Conservation (phyloP, 495 filamentous ascomycete species). For the Penicillium waksmanii region DNA sequence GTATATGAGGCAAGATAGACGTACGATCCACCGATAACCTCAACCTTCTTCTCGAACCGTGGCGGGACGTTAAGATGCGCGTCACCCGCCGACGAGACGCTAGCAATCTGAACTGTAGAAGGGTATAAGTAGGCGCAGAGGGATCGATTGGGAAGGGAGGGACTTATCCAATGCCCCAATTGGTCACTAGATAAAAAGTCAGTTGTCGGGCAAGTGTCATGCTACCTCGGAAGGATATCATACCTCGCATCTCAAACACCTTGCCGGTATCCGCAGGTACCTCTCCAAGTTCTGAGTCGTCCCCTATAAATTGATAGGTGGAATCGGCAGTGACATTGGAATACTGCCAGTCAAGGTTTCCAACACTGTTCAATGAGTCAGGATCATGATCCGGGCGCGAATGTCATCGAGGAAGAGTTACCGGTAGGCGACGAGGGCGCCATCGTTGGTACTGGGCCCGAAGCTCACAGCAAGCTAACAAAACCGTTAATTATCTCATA, state of each 20-base stretch:
- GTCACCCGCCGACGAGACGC: slow-evolving; percentile 54
- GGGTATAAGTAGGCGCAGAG: slow-evolving; percentile 9
- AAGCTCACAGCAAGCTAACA: slow-evolving; percentile 60
- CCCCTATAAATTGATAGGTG: slow-evolving; percentile 62
- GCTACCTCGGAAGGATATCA: not conserved
- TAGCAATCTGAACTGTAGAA: slow-evolving; percentile 56
- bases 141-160: not conserved
- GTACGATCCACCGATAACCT: slow-evolving; percentile 67
- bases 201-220: not conserved
- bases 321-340: slow-evolving; percentile 65
- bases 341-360: slow-evolving; percentile 67
- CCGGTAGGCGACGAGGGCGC: slow-evolving; percentile 61
- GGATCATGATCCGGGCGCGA: not conserved
- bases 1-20: slow-evolving; percentile 6
- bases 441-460: slow-evolving; percentile 57
- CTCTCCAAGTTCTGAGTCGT: slow-evolving; percentile 24
- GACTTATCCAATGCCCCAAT: slow-evolving; percentile 66
- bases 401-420: slow-evolving; percentile 11
- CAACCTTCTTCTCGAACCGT: slow-evolving; percentile 56
- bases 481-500: slow-evolving; percentile 10
- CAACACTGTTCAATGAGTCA: slow-evolving; percentile 43
- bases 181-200: slow-evolving; percentile 54
- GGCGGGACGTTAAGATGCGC: slow-evolving; percentile 56
- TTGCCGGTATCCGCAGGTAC: slow-evolving; percentile 21
- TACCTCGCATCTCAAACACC: slow-evolving; percentile 45